Conservation (phyloP, 208 protist species). For the Crithidia bombi region DNA sequence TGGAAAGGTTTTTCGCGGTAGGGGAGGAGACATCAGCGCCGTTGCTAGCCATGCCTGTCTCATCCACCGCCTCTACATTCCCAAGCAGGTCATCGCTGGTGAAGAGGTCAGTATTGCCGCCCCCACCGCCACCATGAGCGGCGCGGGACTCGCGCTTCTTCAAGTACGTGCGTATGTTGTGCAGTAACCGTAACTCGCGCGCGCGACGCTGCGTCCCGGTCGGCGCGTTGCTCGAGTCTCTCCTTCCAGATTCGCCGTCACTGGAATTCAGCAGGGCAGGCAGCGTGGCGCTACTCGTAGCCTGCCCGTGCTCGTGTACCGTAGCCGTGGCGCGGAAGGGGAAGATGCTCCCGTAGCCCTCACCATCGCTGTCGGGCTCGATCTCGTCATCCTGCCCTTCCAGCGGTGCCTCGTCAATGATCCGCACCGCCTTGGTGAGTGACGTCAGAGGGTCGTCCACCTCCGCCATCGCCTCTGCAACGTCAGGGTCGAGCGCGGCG, state of each 20-base stretch:
- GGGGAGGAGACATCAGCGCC: neutral
- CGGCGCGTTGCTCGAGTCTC: neutral
- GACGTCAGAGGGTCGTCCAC: constrained; percentile 51
- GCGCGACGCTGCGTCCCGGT: neutral
- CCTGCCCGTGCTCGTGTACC: neutral
- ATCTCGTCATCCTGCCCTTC: constrained; percentile 61
- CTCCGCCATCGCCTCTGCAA: neutral
- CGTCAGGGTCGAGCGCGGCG: neutral
- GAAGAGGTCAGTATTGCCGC: neutral
- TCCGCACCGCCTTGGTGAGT: constrained; percentile 36
- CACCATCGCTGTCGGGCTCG: constrained; percentile 83
- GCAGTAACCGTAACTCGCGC: constrained; percentile 41
- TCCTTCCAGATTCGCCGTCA: neutral
- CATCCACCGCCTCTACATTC: neutral
- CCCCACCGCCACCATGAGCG: neutral
- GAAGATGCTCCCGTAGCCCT: constrained; percentile 82
- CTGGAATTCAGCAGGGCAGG: neutral
- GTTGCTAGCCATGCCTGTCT: neutral
- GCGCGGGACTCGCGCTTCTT: constrained; percentile 9
- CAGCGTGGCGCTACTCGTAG: neutral
- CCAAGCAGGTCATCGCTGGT: neutral
- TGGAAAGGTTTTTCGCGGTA: neutral
- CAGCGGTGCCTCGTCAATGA: constrained; percentile 71
- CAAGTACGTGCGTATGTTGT: constrained; percentile 75
- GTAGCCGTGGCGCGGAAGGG: constrained; percentile 21